Base-by-base conservation (phyloP, 805 yeast species). In the Jamesozyma jinghongensis region DNA sequence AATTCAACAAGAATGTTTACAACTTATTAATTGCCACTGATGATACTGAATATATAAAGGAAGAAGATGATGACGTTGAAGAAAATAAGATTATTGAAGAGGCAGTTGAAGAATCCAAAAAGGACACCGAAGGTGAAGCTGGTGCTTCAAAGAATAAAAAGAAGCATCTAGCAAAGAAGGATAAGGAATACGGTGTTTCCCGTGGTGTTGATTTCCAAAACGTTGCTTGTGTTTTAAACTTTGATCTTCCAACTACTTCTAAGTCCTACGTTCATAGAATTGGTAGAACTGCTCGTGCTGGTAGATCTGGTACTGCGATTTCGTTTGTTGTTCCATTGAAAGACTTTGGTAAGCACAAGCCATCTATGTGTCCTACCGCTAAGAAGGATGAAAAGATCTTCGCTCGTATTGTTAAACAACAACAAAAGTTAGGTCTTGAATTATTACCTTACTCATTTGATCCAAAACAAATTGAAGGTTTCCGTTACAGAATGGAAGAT, bases 241-340 rank as follows among this genome's bases (percentile, higher is more conserved):
- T 92, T 61, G 98, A 92, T 59, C 68, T 92, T 52, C 98, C 98
- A 32, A 74, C 85, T 3, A 79, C 94, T 8, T 80, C 97, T 4
- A 83, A 81, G 57, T 77, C 94, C 3, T 92, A 92, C 58, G 80
- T 86, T 25, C 98, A 92, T 63, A 75, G 98, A 59, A 76, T 92
- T 29, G 98, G 98, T 38, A 79, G 98, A 68, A 92, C 98, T 4
- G 98, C 98, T 4, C 79, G 98, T 65, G 97, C 95, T 6, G 95
- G 96, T 40, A 87, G 85, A 58, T 73, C 92, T 1, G 98, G 98
- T 43, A 88, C 86, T 75, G 84, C 97, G 0, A 71, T 92, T 41
- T 87, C 97, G 14, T 92, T 90, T 66, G 92, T 88, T 16, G 86
- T 90, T 19, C 84, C 92, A 20, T 65, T 69, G 27, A 83, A 80